These are phyloP conservation scores for Zizania latifolia DNA, from an alignment of 176 grass and related monocot genomes.

Conservation along the genomic window DNA sequence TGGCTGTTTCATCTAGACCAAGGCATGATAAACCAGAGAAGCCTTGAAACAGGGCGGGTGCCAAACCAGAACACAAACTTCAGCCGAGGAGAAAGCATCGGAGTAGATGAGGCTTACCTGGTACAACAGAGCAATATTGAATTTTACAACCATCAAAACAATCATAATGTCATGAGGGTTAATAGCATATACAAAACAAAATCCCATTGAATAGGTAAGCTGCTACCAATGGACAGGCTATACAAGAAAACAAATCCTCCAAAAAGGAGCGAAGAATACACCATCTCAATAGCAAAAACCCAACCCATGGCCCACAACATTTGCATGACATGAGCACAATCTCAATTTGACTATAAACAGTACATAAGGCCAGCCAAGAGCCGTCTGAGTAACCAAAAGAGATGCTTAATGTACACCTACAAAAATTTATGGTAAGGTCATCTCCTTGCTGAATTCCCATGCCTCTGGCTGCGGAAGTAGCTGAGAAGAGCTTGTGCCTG, in stretches of 20 bases:
- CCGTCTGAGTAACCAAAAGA: neutral
- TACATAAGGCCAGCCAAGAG: conserved; percentile 11
- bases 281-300: conserved; percentile 33
- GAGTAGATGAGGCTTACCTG: too few species aligned
- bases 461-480: conserved; percentile 94
- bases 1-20: too few species aligned
- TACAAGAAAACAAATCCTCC: conserved; percentile 19
- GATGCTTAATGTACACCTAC: conserved; percentile 38
- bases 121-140: neutral
- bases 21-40: too few species aligned
- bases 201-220: conserved; percentile 17
- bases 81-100: too few species aligned
- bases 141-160: conserved; percentile 11
- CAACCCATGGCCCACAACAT: conserved; percentile 15
- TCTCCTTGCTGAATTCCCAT: conserved; percentile 60
- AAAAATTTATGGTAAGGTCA: conserved; percentile 23
- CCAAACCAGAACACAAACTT: too few species aligned
- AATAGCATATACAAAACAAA: conserved; percentile 44
- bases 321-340: conserved; percentile 23
- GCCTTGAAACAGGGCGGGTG: too few species aligned
- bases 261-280: neutral
- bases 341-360: conserved; percentile 38
- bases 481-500: conserved; percentile 92
- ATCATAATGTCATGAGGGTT: conserved; percentile 22
- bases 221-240: conserved; percentile 39